phyloP scores from a whole-genome alignment of 306 rosid genomes.

The Mimosa pudica region DNA sequence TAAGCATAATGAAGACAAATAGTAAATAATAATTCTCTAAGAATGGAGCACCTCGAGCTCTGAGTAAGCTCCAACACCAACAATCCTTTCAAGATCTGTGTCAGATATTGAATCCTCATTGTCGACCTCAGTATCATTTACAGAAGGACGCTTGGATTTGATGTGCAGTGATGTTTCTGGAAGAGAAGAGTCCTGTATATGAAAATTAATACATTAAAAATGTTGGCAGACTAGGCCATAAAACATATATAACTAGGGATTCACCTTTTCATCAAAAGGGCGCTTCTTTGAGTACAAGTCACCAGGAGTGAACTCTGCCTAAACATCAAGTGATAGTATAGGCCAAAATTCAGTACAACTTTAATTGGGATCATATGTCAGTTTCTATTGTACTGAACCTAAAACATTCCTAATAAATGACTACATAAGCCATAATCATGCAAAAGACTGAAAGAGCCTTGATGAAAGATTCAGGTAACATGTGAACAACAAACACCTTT shows the following conservation, averaged over 20 bases:
- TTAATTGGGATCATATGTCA: slow-evolving; percentile 16
- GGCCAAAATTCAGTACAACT: slow-evolving; percentile 34
- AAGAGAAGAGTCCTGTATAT: slow-evolving; percentile 54
- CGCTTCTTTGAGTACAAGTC: slow-evolving; percentile 82
- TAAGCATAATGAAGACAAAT: slow-evolving; percentile 27
- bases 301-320: slow-evolving; percentile 87
- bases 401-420: slow-evolving; percentile 9
- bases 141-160: slow-evolving; percentile 57
- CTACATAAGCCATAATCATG: neutral
- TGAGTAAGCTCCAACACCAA: slow-evolving; percentile 77
- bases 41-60: slow-evolving; percentile 75
- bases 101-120: slow-evolving; percentile 71
- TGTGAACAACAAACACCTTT: slow-evolving; percentile 57
- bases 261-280: slow-evolving; percentile 64
- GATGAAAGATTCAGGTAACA: neutral
- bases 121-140: slow-evolving; percentile 57
- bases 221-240: slow-evolving; percentile 12
- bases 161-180: slow-evolving; percentile 44
- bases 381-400: slow-evolving; percentile 16
- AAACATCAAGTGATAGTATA: slow-evolving; percentile 30
- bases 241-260: slow-evolving; percentile 15
- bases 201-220: slow-evolving; percentile 15
- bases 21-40: slow-evolving; percentile 27
- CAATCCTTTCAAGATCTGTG: slow-evolving; percentile 74
- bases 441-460: neutral